Conservation (phyloP, 495 filamentous ascomycete genomes). For the Podospora fimiseda region DNA sequence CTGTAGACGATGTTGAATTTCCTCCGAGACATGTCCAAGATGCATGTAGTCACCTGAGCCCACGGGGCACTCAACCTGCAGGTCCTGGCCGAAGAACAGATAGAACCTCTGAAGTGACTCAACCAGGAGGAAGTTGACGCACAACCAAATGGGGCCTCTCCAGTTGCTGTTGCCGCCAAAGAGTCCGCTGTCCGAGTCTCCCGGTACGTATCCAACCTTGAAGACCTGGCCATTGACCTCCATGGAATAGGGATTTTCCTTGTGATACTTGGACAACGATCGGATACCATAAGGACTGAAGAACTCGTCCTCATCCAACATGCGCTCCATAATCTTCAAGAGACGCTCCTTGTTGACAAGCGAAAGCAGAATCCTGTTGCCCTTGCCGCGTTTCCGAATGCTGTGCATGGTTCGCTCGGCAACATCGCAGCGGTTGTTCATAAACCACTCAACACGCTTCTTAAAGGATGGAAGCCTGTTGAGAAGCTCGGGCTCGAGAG, state of each 20-base stretch:
- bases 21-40: constrained; percentile 90
- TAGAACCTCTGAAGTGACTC: constrained; percentile 89
- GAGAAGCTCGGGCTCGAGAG: constrained; percentile 87
- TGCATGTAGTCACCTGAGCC: constrained; percentile 96
- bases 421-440: constrained; percentile 75
- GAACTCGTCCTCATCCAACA: constrained; percentile 94
- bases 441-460: constrained; percentile 85
- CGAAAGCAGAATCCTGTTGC: constrained; percentile 73
- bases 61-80: constrained; percentile 88
- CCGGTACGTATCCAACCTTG: constrained; percentile 82
- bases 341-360: constrained; percentile 86
- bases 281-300: constrained; percentile 84
- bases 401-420: constrained; percentile 89
- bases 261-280: constrained; percentile 88
- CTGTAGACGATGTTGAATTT: constrained; percentile 90
- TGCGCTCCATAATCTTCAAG: constrained; percentile 75
- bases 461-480: constrained; percentile 92
- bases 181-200: constrained; percentile 86
- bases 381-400: constrained; percentile 82
- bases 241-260: constrained; percentile 88
- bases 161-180: constrained; percentile 98
- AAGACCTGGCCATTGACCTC: constrained; percentile 90
- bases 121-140: constrained; percentile 90
- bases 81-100: constrained; percentile 84
- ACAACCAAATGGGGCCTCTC: constrained; percentile 90